These are phyloP conservation scores for Luffa acutangula DNA, from an alignment of 306 rosid genomes.

Conservation along the genomic window DNA sequence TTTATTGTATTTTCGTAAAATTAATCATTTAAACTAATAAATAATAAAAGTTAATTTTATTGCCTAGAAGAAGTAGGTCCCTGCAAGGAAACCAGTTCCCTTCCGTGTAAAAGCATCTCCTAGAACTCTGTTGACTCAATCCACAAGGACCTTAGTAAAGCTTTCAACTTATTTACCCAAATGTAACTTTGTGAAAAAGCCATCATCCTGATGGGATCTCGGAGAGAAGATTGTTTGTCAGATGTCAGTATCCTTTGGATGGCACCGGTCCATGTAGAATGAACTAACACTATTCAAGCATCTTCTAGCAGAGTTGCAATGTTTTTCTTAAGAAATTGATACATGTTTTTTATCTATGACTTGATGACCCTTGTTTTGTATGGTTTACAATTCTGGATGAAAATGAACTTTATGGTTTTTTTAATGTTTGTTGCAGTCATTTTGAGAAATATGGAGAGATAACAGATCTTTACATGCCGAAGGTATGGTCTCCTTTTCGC, in stretches of 20 bases:
- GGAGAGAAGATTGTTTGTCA: neutral
- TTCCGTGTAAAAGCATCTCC: neutral
- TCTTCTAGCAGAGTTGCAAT: neutral
- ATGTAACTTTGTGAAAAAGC: neutral
- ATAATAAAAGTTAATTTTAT: neutral
- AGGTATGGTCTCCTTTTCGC: constrained; percentile 41
- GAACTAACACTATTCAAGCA: neutral
- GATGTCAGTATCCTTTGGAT: neutral
- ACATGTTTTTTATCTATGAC: neutral
- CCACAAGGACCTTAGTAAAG: neutral
- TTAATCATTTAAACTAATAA: no score
- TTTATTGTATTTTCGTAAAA: neutral
- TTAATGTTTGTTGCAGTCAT: constrained; percentile 46
- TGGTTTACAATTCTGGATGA: neutral
- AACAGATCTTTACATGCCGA: constrained; percentile 94
- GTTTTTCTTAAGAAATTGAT: neutral
- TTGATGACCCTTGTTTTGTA: neutral
- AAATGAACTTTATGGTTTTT: constrained; percentile 4
- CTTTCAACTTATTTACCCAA: neutral
- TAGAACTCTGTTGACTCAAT: neutral
- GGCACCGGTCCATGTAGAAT: neutral
- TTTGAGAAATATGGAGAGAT: constrained; percentile 98
- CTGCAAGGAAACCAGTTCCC: neutral
- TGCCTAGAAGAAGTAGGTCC: neutral
- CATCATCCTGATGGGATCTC: neutral